Evolutionary conservation across 192 early-diverging fungal genomes (phyloP).

Genomic region (Coemansia javaensis): DNA sequence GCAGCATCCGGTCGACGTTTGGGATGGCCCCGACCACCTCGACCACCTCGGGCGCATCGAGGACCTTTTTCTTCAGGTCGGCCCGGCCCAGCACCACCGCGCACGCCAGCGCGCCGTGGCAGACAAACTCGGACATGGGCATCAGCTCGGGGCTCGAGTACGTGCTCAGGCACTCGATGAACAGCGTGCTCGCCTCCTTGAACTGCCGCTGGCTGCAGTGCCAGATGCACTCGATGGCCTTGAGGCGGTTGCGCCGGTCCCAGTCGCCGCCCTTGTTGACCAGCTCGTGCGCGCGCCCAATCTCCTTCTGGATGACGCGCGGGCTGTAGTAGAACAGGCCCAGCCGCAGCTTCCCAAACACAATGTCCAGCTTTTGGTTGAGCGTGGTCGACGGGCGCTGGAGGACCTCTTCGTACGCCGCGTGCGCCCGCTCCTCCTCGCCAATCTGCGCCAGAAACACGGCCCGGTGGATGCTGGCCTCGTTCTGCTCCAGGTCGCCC

Average conservation of each 20-base stretch:
- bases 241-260: conserved; percentile 97
- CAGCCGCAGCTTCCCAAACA: conserved; percentile 87
- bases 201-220: conserved; percentile 93
- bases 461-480: conserved; percentile 77
- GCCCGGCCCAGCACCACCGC: conserved; percentile 82
- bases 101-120: conserved; percentile 85
- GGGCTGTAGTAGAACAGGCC: conserved; percentile 91
- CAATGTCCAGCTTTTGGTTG: conserved; percentile 89
- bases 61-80: conserved; percentile 92
- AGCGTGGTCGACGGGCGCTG: conserved; percentile 83
- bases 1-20: conserved; percentile 75
- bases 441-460: conserved; percentile 90
- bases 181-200: conserved; percentile 81
- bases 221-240: conserved; percentile 93
- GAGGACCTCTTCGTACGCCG: conserved; percentile 74
- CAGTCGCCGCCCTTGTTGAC: conserved; percentile 99
- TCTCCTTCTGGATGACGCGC: conserved; percentile 50
- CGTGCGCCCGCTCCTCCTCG: conserved; percentile 88
- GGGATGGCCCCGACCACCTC: conserved; percentile 92
- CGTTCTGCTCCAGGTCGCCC: conserved; percentile 74
- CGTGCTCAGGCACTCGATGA: conserved; percentile 93
- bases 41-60: conserved; percentile 93
- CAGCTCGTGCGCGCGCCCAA: conserved; percentile 59
- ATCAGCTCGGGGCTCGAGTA: conserved; percentile 96
- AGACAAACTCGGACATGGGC: conserved; percentile 96